Evolutionary conservation across 352 stramenopile species (phyloP), one percentile per base, ranked within the genome.

Genomic region (Globisporangium acanthophoron): DNA sequence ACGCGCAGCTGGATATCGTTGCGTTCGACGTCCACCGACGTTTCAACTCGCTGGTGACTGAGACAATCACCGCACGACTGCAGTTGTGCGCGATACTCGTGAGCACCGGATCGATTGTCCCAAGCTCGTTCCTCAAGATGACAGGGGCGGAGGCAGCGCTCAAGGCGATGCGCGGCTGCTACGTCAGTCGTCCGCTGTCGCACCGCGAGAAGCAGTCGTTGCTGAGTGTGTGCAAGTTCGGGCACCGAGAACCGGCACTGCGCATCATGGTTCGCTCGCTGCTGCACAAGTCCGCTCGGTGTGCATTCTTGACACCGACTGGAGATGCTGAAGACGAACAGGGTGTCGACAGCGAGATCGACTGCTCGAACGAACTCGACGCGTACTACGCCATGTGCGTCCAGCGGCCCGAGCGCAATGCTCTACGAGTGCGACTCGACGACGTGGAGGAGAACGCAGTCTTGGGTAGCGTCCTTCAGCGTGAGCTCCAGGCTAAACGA

Each of bases 61-160:
- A 77, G 37, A 73, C 71, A 1, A 69, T 86, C 3, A 39, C 66
- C 21, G 61, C 64, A 3, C 65, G 74, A 47, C 49, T 86, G 11
- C 62, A 80, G 52, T 33, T 89, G 9, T 73, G 65, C 31, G 65
- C 67, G 2, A 59, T 87, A 33, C 82, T 70, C 49, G 52, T 53
- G n/a, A 59, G 62, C 16, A 65, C 70, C 0, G 67, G 67, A 0
- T 63, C 51, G 3, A 62, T 53, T 35, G 43, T 82, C 9, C 68
- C 74, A 12, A 39, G 33, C 33, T 39, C 33, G 33, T 11, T 39
- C 33, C 71, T 60, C 20, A 64, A 51, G 13, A 83, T 88, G 78
- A 84, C 76, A 11, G 72, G 70, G 11, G 46, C 64, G 0, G 78
- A 88, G 45, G 69, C 71, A 11, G 70, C 74, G 6, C 20, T 86